phyloP scores from a whole-genome alignment of 2,329 filamentous ascomycete genomes.

The Phoma sp. region DNA sequence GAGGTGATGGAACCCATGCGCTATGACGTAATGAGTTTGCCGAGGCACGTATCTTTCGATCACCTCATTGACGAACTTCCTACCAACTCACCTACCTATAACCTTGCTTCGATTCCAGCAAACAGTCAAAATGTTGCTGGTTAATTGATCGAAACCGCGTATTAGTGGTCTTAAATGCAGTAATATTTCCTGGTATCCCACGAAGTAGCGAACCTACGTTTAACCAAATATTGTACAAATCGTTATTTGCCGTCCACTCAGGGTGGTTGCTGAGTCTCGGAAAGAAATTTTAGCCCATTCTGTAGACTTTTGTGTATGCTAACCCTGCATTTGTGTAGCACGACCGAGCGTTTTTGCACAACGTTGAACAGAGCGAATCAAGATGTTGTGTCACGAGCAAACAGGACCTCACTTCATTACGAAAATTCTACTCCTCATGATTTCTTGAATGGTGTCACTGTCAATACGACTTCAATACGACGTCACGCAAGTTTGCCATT shows the following conservation, averaged over 20 bases:
- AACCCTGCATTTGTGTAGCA: slow-evolving; percentile 1
- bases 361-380: slow-evolving; percentile 6
- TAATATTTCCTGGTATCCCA: not conserved
- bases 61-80: not conserved
- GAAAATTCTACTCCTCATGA: not conserved
- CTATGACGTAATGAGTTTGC: slow-evolving; percentile 13
- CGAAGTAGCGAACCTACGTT: not conserved
- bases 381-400: not conserved
- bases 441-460: not conserved
- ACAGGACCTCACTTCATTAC: not conserved
- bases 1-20: slow-evolving; percentile 7
- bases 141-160: no score
- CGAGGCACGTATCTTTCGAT: slow-evolving; percentile 7
- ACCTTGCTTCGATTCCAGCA: not conserved
- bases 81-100: not conserved
- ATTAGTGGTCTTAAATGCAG: no score
- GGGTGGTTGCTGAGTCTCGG: no score
- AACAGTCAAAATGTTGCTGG: no score
- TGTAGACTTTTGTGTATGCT: not conserved
- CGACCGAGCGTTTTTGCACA: slow-evolving; percentile 4
- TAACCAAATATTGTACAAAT: not conserved
- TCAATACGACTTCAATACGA: not conserved
- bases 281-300: not conserved
- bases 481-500: not conserved
- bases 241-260: not conserved